Evolutionary conservation across 2,329 filamentous ascomycete species (phyloP).

Genomic region (Malbranchea zuffiana): DNA sequence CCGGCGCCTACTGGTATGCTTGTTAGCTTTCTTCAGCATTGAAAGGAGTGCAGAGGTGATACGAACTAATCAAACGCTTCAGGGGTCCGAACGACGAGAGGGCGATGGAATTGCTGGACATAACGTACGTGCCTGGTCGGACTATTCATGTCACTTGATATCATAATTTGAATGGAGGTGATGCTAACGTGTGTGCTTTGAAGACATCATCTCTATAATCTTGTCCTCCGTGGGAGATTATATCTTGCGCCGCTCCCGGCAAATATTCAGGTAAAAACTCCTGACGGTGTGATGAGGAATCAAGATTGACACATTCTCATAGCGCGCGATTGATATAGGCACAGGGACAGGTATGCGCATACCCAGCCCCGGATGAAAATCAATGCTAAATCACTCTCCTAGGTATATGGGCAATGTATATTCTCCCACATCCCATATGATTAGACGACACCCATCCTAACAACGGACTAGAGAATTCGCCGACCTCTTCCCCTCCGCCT

Average conservation of each 20-base stretch:
- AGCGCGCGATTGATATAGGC: constrained; percentile 16
- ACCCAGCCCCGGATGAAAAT: background rate
- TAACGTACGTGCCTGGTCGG: constrained; percentile 9
- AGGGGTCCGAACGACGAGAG: constrained; percentile 17
- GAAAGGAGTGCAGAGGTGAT: too few relatives aligned
- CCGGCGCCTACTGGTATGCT: constrained; percentile 10
- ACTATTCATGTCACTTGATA: background rate
- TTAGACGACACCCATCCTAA: background rate
- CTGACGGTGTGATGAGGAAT: too few relatives aligned
- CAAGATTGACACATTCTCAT: constrained; percentile 13
- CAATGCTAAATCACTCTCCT: background rate
- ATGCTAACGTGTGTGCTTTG: constrained; percentile 1
- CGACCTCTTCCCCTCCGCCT: constrained; percentile 39
- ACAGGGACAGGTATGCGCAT: constrained; percentile 15
- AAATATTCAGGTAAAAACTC: constrained; percentile 21
- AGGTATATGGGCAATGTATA: constrained; percentile 12
- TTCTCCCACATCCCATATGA: background rate
- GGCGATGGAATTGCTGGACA: constrained; percentile 16
- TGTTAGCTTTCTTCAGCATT: too few relatives aligned
- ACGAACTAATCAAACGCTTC: too few relatives aligned
- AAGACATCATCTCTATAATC: constrained; percentile 27
- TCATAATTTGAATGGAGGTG: background rate
- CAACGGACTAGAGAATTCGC: constrained; percentile 21
- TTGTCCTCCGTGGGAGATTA: constrained; percentile 27
- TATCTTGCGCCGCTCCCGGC: constrained; percentile 28